Evolutionary conservation across 768 basidiomycete species (phyloP), one percentile per base, ranked within the genome.

Genomic region (Tricholoma hemisulphureum): DNA sequence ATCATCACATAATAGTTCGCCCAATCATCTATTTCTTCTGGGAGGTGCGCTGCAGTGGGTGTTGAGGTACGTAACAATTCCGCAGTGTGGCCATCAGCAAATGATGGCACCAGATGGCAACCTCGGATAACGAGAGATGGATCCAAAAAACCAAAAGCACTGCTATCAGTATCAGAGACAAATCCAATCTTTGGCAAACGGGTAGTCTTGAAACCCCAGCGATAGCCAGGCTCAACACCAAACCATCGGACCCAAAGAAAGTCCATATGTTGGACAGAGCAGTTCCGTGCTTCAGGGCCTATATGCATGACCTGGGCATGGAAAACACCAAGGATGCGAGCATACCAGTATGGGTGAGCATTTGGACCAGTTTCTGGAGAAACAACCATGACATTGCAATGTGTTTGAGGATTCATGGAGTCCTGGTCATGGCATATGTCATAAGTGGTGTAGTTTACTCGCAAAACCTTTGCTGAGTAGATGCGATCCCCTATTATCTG

Each of bases 371-470:
- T 55, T n/a, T 71, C 69, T 29, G 53, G 56, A 9, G 70, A 63
- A 8, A 60, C 53, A 2, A 74, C 54, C 68, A 77, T 78, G 24
- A 83, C 53, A 31, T 82, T 65, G 2, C 67, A 43, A 11, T 77
- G 72, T 0, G 66, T 73, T 1, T 59, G 45, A 0, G 75, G 71
- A 48, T 80, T 80, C 51, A 83, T 61, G 0, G 66, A 62, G 57
- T 84, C 81, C 55, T 79, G 77, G 6, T 65, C 66, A 0, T 73
- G 70, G 2, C 72, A 69, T 20, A 78, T 56, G 60, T 81, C 74
- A 58, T 79, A 81, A 0, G 74, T 76, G 0, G 75, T 76, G 56
- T 75, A 79, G 60, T 77, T 77, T 35, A 80, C 41, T 0, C 70
- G 69, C 2, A 79, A 11, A 20, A 39, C 35, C 7, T 16, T 20